Base-by-base conservation (phyloP, 257 asterid species). In the Rehmannia glutinosa region DNA sequence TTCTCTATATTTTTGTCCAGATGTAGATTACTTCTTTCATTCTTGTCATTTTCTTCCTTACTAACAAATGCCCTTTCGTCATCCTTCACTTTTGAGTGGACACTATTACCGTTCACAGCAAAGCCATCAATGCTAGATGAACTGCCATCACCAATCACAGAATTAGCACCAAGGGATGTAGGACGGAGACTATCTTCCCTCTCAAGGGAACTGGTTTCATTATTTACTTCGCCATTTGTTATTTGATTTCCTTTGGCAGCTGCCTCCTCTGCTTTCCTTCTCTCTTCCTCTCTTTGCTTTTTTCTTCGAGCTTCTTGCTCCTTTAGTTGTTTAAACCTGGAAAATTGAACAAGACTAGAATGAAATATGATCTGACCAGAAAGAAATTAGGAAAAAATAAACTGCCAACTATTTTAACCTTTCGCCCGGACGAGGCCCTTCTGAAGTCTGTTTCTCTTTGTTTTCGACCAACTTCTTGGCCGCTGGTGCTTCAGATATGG, bases 281-380 rank as follows among this genome's bases (percentile, higher is more conserved):
- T 80, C 68, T 85, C 95, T 79, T 85, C 97, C 78, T 90, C 96
- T 72, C 62, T 85, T 79, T 84, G 88, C 59, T 54, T 68, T 71
- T 75, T 82, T 68, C 66, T 81, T 61, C 57, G 83, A 67, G 88
- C 91, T 78, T 94, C 99, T 83, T 94, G 88, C 84, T 88, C 99
- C 76, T 94, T 94, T 39, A 94, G 75, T 74, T 82, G 95, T 77
- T 75, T 94, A 80, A 94, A 94, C 86, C 99, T 94, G 78, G 23
- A 81, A 66, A 75, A 12, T 69, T 0, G 19, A 52, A 45, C 21
- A 32, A 71, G 55, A 61, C 60, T 16, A 50, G 53, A 70, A 51
- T 39, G 50, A 66, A 23, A 17, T 4, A 36, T 62, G 20, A 47
- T 27, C 39, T 27, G 23, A 55, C 46, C 35, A 65, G 49, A 68